A percentile compares a stretch with the other conserved stretches of the same genome.
Evolutionary conservation across 2,329 filamentous ascomycete genomes (phyloP).

Genomic region (Penicillium concentricum): DNA sequence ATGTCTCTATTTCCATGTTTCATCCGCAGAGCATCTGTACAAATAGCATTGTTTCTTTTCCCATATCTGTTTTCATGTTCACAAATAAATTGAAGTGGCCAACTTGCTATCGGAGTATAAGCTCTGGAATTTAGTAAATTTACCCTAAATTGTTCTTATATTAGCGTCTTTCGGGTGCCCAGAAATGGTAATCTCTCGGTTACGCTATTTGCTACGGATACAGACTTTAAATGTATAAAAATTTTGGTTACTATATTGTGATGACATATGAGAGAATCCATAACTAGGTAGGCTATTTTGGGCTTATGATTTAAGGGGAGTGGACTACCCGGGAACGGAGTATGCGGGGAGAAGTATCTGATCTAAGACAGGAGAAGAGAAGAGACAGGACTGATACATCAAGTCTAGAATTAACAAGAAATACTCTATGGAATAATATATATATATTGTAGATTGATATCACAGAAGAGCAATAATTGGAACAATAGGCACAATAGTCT

Average conservation of each 20-base stretch:
- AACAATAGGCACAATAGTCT: neutral
- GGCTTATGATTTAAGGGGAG: neutral
- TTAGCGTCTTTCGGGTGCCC: neutral
- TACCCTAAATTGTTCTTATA: neutral
- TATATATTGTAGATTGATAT: neutral
- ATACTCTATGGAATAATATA: neutral
- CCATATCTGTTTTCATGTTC: neutral
- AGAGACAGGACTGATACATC: neutral
- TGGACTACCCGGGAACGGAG: neutral
- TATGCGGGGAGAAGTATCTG: neutral
- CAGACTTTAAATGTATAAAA: neutral
- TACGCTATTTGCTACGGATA: neutral
- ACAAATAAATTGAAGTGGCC: neutral
- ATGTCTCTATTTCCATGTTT: constrained; percentile 4
- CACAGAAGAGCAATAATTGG: neutral
- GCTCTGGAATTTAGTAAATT: neutral
- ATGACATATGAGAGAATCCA: too few species aligned
- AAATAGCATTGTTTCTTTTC: constrained; percentile 22
- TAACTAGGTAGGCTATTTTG: neutral
- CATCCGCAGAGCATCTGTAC: constrained; percentile 20
- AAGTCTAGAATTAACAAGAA: neutral
- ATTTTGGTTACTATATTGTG: neutral
- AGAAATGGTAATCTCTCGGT: neutral
- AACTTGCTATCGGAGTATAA: neutral
- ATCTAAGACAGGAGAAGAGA: neutral